Base-by-base conservation (phyloP, 2,329 filamentous ascomycete species). In the Sclerotinia subarctica region DNA sequence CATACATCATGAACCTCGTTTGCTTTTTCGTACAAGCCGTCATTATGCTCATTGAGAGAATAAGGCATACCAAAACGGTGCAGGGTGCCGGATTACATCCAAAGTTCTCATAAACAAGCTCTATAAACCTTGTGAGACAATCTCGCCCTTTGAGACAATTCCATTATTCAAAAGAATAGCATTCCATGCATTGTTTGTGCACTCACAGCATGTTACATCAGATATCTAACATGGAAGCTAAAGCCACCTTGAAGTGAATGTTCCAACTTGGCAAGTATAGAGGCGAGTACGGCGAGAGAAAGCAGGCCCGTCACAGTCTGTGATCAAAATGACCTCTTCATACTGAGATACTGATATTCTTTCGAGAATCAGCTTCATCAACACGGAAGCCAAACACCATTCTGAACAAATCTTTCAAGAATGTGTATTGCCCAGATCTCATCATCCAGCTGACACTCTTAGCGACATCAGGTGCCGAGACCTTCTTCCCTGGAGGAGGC, bases 351-450 rank as follows among this genome's bases (percentile, higher is more conserved):
- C 84, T 87, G 59, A 89, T 82, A 68, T 84, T 86, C 74, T 91
- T 90, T 71, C 89, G 83, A 66, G 83, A 81, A 58, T 90, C 87
- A 0, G 87, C 89, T 74, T 97, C 93, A 67, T 97, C 92, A 21
- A 93, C 80, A 59, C 90, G 86, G 75, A 94, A 94, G 4, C 92
- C 91, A 78, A 96, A 96, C 3, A 97, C 93, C 52, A 94, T 83
- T 65, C 87, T 86, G 80, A 92, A 97, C 19, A 97, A 82, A 74
- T 97, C 93, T 62, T 88, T 84, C 71, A 97, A 81, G 83, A 94
- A 97, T 11, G 82, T 82, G 78, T 95, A 95, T 74, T 93, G 88
- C 68, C 87, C 84, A 38, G 86, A 88, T 68, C 87, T 83, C 64
- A 86, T 86, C 86, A 97, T 91, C 82, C 89, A 90, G 64, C 85